These are phyloP conservation scores for Millerozyma miso DNA, from an alignment of 805 yeast genomes.

Conservation along the genomic window DNA sequence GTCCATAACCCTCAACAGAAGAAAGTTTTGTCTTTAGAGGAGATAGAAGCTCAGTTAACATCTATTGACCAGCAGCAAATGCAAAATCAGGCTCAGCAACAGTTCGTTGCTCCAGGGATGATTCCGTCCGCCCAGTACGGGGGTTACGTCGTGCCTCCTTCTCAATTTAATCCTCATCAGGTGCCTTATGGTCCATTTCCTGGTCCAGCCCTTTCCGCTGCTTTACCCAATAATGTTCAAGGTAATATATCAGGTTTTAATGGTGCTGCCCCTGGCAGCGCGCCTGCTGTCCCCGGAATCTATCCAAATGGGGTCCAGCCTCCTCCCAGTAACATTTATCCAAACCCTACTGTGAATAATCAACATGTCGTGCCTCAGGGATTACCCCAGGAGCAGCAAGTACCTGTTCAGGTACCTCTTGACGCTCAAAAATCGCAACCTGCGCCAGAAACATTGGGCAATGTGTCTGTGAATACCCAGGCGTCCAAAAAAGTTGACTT, in stretches of 20 bases:
- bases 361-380: constrained; percentile 14
- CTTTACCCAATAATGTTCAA: constrained; percentile 9
- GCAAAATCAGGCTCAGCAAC: constrained; percentile 27
- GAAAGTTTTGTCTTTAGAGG: constrained; percentile 69
- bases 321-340: constrained; percentile 10
- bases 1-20: constrained; percentile 22
- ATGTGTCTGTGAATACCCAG: neutral
- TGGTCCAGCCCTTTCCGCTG: constrained; percentile 13
- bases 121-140: constrained; percentile 31
- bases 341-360: constrained; percentile 5
- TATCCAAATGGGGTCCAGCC: constrained; percentile 11
- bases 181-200: constrained; percentile 33
- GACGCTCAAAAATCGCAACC: neutral
- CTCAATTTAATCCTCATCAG: constrained; percentile 31
- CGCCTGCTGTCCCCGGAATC: constrained; percentile 13
- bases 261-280: constrained; percentile 9
- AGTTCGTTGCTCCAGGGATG: constrained; percentile 29
- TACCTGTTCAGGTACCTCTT: constrained; percentile 9
- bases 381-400: constrained; percentile 11
- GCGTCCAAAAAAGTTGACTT: constrained; percentile 22
- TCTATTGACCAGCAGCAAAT: constrained; percentile 35
- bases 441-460: neutral
- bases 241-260: constrained; percentile 8
- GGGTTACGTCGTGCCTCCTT: constrained; percentile 41
- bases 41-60: constrained; percentile 75